Base-by-base conservation (phyloP, 306 rosid genomes). In the Lathyrus sativus region DNA sequence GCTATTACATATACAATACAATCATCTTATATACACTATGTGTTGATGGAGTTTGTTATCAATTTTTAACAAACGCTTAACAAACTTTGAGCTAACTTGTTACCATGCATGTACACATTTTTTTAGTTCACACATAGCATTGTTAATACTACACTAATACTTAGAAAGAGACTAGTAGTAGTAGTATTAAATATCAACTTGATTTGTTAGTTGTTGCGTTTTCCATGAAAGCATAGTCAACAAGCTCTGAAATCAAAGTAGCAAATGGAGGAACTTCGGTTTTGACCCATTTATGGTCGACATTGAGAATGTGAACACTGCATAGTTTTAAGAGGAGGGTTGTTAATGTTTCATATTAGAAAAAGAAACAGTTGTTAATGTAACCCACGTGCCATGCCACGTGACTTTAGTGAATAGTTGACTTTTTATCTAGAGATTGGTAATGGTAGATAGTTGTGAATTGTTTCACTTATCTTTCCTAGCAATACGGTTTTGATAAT, bases 351-450 rank as follows among this genome's bases (percentile, higher is more conserved):
- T n/a, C n/a, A n/a, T n/a, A n/a, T n/a, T n/a, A n/a, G 1, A 33
- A 33, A 33, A 7, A 31, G 5, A 1, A 31, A 4, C 7, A 33
- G 38, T 33, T 33, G 9, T 7, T 12, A 43, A 54, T 22, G 62
- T 6, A 56, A 56, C 26, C 18, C 58, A 76, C 77, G 79, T 63
- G 72, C 75, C 74, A 70, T 35, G 53, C 78, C 87, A 86, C 82
- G 86, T 89, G 93, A 54, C 45, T 22, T 24, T 45, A 41, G 65
- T 70, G 86, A 82, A 46, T 33, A 35, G 61, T 33, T 35, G 39
- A 9, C 14, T 68, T 60, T 51, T 13, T 31, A 48, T 55, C 29
- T 24, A 9, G 8, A 61, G 39, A 48, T 48, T 48, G 22, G 24
- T 19, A 19, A 9, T 41, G 45, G 49, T 46, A 46, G 9, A 24